phyloP scores from a whole-genome alignment of 441 rosid genomes.

The Populus hybrid region DNA sequence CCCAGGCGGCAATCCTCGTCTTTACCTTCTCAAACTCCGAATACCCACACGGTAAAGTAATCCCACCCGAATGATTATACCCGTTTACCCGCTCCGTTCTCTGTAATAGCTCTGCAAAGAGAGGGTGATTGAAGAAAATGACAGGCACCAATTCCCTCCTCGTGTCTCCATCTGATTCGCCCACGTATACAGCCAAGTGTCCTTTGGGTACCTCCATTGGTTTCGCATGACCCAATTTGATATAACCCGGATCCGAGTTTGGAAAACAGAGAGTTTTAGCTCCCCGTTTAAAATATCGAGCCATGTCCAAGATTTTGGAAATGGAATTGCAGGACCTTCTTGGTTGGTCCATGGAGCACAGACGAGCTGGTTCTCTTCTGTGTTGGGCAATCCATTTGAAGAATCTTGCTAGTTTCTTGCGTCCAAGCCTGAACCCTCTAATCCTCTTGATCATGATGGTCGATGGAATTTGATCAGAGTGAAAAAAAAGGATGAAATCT shows the following conservation, averaged over 20 bases:
- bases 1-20: slow-evolving; percentile 62
- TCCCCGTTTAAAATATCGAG: slow-evolving; percentile 33
- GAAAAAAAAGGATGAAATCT: not conserved
- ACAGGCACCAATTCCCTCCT: slow-evolving; percentile 63
- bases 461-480: not conserved
- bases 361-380: slow-evolving; percentile 23
- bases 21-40: slow-evolving; percentile 74
- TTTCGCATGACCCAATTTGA: slow-evolving; percentile 38
- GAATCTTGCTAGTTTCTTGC: slow-evolving; percentile 37
- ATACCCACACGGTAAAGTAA: slow-evolving; percentile 59
- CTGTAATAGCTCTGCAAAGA: slow-evolving; percentile 57
- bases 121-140: slow-evolving; percentile 63
- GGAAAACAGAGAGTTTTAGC: slow-evolving; percentile 26
- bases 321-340: slow-evolving; percentile 28
- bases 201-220: slow-evolving; percentile 50
- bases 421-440: slow-evolving; percentile 51
- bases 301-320: slow-evolving; percentile 33
- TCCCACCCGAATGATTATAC: slow-evolving; percentile 61
- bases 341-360: not conserved
- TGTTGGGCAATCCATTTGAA: slow-evolving; percentile 40
- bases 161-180: slow-evolving; percentile 40
- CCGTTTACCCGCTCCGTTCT: slow-evolving; percentile 69
- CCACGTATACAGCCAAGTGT: slow-evolving; percentile 62
- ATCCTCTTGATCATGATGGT: slow-evolving; percentile 31
- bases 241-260: slow-evolving; percentile 28